Base-by-base conservation (phyloP, 2,329 filamentous ascomycete genomes). In the Biscogniauxia marginata region DNA sequence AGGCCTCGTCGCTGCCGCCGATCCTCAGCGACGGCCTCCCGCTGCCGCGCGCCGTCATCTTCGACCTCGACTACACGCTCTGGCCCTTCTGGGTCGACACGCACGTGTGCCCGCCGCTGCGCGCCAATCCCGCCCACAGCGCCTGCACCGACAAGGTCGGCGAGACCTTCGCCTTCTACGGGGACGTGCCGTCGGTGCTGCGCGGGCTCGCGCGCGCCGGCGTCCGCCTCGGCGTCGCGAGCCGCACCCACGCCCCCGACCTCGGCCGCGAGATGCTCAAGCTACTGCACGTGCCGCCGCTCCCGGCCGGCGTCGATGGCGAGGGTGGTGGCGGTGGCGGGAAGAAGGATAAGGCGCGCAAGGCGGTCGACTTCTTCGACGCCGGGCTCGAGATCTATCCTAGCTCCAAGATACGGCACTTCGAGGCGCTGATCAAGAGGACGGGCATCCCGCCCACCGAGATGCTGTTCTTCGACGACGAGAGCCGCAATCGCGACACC, bases 11-110 rank as follows among this genome's bases (percentile, higher is more conserved):
- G 25, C 25, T 39, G 13, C 79, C 79, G 4, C 30, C 70, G 20
- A 76, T 79, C 63, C 77, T 84, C 39, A 67, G 71, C 63, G 79
- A 84, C 72, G 74, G 84, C 45, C 82, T 86, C 0, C 90, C 91
- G 0, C 82, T 96, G 1, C 93, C 93, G 0, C 86, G 87, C 59
- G 82, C 96, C 64, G 83, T 98, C 66, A 90, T 95, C 61, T 97
- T 98, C 76, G 95, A 98, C 73, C 85, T 98, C 60, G 93, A 98
- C 80, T 98, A 97, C 80, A 98, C 95, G 0, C 81, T 98, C n/a
- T 98, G 93, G 95, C 92, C 93, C 4, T 97, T 97, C 76, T 98
- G 93, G 93, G 88, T 96, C 1, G 95, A 98, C 77, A 96, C 92
- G 3, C 93, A 97, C 74, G 89, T 95, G 65, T 84, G 85, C 21